A percentile compares a stretch with the other conserved stretches of the same genome.
Evolutionary conservation across 352 stramenopile species (phyloP).

Genomic region (Phytopythium vexans): DNA sequence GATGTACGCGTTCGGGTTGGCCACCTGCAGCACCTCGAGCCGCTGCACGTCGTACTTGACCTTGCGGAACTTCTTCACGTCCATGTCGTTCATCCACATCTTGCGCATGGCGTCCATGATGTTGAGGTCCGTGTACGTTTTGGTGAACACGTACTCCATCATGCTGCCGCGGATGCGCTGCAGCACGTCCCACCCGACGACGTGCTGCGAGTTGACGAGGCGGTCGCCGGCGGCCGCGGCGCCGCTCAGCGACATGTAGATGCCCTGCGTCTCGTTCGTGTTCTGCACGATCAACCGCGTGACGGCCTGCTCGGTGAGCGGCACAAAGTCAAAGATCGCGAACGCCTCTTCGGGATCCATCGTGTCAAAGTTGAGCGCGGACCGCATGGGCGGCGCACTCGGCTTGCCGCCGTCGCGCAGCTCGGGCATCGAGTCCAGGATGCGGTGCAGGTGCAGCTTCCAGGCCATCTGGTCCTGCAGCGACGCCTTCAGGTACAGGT

Average conservation of each 20-base stretch:
- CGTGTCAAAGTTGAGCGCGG: neutral
- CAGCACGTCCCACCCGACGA: slow-evolving; percentile 16
- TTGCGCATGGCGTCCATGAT: slow-evolving; percentile 10
- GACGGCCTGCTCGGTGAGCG: slow-evolving; percentile 24
- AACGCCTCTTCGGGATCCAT: slow-evolving; percentile 9
- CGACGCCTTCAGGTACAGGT: slow-evolving; percentile 20
- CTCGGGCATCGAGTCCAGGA: slow-evolving; percentile 7
- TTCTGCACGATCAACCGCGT: slow-evolving; percentile 37
- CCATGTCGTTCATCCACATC: slow-evolving; percentile 14
- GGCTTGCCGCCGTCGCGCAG: neutral
- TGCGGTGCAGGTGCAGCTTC: slow-evolving; percentile 22
- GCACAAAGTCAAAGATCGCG: slow-evolving; percentile 30
- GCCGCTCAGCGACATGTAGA: neutral
- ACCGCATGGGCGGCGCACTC: neutral
- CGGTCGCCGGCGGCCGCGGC: neutral
- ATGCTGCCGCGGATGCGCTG: slow-evolving; percentile 8
- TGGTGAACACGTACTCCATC: slow-evolving; percentile 18
- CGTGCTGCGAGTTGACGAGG: neutral
- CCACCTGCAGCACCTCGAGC: slow-evolving; percentile 6
- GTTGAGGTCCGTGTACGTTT: slow-evolving; percentile 12
- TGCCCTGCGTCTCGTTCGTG: slow-evolving; percentile 8
- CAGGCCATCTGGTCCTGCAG: slow-evolving; percentile 21
- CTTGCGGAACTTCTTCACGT: slow-evolving; percentile 10
- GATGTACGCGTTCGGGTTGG: slow-evolving; percentile 2
- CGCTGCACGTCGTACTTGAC: slow-evolving; percentile 1